Conservation (phyloP, 306 rosid genomes). For the Trifolium subterraneum region DNA sequence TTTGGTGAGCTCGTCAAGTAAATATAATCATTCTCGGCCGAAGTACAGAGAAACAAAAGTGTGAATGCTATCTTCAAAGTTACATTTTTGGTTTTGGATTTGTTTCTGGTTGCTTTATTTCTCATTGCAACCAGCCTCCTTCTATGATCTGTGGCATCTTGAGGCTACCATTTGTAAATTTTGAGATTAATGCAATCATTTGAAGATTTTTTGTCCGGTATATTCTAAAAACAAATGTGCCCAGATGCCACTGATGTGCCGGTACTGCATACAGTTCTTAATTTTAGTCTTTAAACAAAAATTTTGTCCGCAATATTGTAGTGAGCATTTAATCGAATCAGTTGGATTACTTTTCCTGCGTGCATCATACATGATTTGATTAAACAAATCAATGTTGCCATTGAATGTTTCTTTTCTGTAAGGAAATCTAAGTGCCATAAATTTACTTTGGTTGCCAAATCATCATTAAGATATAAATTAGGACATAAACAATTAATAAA, state of each 20-base stretch:
- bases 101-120: constrained; percentile 15
- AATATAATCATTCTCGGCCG: constrained; percentile 28
- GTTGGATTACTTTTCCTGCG: too few relatives aligned
- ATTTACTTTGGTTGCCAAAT: neutral
- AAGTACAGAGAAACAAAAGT: constrained; percentile 12
- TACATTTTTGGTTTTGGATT: constrained; percentile 13
- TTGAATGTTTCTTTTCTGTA: neutral
- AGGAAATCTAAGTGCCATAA: neutral
- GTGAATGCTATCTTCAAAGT: constrained; percentile 9
- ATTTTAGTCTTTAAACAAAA: neutral
- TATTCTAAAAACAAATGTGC: constrained; percentile 3
- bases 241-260: too few relatives aligned
- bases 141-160: constrained; percentile 26
- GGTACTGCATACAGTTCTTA: constrained; percentile 7
- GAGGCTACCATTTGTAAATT: constrained; percentile 53
- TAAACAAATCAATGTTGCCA: neutral
- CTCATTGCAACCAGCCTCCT: constrained; percentile 35
- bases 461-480: neutral
- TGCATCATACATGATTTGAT: neutral
- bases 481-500: neutral
- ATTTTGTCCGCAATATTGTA: neutral
- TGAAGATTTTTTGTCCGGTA: neutral
- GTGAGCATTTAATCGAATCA: neutral
- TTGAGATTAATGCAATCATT: constrained; percentile 50
- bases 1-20: constrained; percentile 69